Conservation (phyloP, 208 protist species). For the Leishmania guyanensis region DNA sequence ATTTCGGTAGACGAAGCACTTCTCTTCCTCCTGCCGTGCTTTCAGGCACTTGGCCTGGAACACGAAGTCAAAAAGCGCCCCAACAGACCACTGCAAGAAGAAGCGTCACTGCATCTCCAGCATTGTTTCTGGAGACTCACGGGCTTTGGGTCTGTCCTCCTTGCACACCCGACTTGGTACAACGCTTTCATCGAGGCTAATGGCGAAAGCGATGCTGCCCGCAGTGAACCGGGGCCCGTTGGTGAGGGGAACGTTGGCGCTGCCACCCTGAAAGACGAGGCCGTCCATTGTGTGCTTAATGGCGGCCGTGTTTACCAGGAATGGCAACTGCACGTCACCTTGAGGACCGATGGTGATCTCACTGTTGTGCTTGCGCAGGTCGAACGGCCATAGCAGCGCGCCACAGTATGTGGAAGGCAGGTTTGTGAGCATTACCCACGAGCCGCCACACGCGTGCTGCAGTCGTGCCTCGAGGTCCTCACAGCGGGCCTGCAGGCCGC, state of each 20-base stretch:
- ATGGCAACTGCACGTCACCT: conserved; percentile 48
- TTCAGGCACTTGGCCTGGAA: conserved; percentile 36
- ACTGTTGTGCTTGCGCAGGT: conserved; percentile 32
- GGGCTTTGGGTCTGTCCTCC: conserved; percentile 12
- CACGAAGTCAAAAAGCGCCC: conserved; percentile 63
- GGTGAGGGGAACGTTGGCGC: conserved; percentile 28
- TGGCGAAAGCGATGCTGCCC: conserved; percentile 44
- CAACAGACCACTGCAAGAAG: conserved; percentile 75
- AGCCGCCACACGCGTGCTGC: conserved; percentile 30
- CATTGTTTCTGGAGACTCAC: conserved; percentile 31
- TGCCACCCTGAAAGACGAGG: conserved; percentile 36
- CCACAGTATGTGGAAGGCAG: conserved; percentile 40
- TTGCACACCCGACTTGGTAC: conserved; percentile 19
- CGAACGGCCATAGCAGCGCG: conserved; percentile 53
- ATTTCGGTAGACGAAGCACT: conserved; percentile 21
- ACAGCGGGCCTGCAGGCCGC: conserved; percentile 31
- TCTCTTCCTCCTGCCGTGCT: conserved; percentile 24
- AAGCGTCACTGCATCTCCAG: conserved; percentile 44
- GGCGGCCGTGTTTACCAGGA: conserved; percentile 35
- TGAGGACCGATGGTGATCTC: conserved; percentile 44
- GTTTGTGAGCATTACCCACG: conserved; percentile 63
- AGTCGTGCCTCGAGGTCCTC: conserved; percentile 41
- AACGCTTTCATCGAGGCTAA: conserved; percentile 35
- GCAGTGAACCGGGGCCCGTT: conserved; percentile 52
- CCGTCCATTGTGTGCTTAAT: conserved; percentile 35